Percentiles rank a stretch among this genome's conserved stretches.
These are phyloP conservation scores for Aspergillus fumigatus DNA, from an alignment of 2,329 filamentous ascomycete species.

Conservation along the genomic window DNA sequence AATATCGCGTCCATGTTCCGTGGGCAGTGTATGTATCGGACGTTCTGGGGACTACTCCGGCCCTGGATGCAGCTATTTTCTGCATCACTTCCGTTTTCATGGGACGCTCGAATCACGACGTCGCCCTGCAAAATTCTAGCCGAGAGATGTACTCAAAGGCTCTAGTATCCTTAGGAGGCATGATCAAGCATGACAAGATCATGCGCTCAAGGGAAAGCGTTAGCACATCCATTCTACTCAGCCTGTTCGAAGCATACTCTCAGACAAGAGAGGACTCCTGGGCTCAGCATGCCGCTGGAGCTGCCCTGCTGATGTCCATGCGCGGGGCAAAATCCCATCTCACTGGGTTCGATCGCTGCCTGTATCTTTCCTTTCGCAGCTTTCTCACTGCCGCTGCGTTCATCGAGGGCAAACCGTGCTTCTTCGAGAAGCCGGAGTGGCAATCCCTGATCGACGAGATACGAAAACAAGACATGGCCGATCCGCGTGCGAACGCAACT, in stretches of 20 bases:
- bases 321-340: conserved; percentile 28
- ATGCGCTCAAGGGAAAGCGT: conserved; percentile 28
- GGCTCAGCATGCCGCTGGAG: conserved; percentile 31
- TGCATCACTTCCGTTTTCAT: conserved; percentile 28
- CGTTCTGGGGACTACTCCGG: conserved; percentile 16
- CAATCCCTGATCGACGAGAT: conserved; percentile 23
- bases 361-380: conserved; percentile 32
- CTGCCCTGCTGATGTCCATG: conserved; percentile 26
- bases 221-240: conserved; percentile 30
- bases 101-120: conserved; percentile 19
- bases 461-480: conserved; percentile 22
- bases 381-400: conserved; percentile 32
- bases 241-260: conserved; percentile 33
- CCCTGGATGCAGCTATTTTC: conserved; percentile 22
- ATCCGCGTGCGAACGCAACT: conserved; percentile 14
- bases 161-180: conserved; percentile 25
- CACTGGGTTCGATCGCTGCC: conserved; percentile 27
- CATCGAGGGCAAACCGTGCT: conserved; percentile 25
- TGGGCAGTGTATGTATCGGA: conserved; percentile 20
- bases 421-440: conserved; percentile 30
- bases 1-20: conserved; percentile 19
- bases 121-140: conserved; percentile 22
- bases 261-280: conserved; percentile 29
- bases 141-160: conserved; percentile 28
- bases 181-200: conserved; percentile 17